Base-by-base conservation (phyloP, 2,329 filamentous ascomycete species). In the Talaromyces sp. region DNA sequence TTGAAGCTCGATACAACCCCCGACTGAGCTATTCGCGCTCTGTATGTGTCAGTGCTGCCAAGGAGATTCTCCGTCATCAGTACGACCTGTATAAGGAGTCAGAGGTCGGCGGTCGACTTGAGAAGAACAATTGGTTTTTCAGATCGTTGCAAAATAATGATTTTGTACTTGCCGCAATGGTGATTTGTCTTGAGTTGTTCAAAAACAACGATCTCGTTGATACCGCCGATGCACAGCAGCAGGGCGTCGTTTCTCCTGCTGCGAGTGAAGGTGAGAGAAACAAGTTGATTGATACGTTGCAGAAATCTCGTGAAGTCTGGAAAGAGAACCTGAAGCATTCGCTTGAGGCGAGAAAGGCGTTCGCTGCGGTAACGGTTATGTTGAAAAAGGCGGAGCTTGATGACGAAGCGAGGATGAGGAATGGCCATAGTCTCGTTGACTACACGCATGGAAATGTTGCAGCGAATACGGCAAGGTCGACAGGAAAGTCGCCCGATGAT, bases 121-220 rank as follows among this genome's bases (percentile, higher is more conserved):
- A 76, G 62, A 74, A 76, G 52, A 77, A 82, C 31, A 78, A 79
- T 14, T 87, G 85, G 85, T 86, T 86, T 67, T 70, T 85, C 33
- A 80, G 79, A 2, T 82, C 82, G 1, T 72, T 87, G 1, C 79
- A 81, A 6, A 79, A 84, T 60, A 84, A 86, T 65, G 84, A 87
- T 68, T 87, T 84, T 60, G 73, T 88, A 58, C 76, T 88, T 1
- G 84, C 84, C 1, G 81, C 82, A 61, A 84, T 84, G 77, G 77
- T 87, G 3, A 67, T 88, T 2, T 86, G 83, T 65, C 72, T 87
- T 23, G 69, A 71, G 5, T 42, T 75, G 23, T 67, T 60, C 31
- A 60, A 57, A 3, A 58, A 60, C 7, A 42, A 44, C 18, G 62
- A 60, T 11, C 31, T 39, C 7, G 40, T 60, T 14, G 44, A 28